Base-by-base conservation (phyloP, 139 green algal species). In the Chlorella vulgaris region DNA sequence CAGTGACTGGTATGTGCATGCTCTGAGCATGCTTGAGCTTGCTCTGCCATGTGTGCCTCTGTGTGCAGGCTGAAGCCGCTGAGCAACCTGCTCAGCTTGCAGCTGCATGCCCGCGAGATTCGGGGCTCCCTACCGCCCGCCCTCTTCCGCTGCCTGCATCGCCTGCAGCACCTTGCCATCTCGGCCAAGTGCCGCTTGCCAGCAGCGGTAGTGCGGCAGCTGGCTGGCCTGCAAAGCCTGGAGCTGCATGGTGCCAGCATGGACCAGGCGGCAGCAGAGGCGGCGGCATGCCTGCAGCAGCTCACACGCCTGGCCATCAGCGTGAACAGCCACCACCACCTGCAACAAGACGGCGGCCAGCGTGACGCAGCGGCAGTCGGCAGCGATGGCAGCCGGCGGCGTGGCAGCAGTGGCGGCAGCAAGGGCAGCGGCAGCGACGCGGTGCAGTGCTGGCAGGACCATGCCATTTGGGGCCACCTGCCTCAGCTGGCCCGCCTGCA, bases 21-120 rank as follows among this genome's bases (percentile, higher is more conserved):
- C 10, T 15, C 47, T 55, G 47, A 55, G 47, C 47, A 15, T 55
- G 47, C 47, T 68, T 29, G 60, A 36, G 10, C 29, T 3, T 7
- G 28, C n/a, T 29, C 39, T 58, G 36, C 69, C 42, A 22, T 70
- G 63, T 5, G 63, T 70, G 31, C 63, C 33, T n/a, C n/a, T n/a
- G n/a, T n/a, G 2, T 31, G 70, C 73, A 79, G 73, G 76, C 76
- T 82, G 15, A 82, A 82, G 62, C 76, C 76, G 61, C 62, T 82
- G 62, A 65, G 76, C 61, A 82, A 82, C 76, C 76, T 82, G 76
- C 62, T 70, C 29, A 74, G 58, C 62, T 26, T 82, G 76, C 76
- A 70, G 58, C 76, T 82, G 76, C 43, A 66, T 47, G 76, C 63
- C 6, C 61, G 61, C 18, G 76, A 82, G 62, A 82, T 82, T 43